Evolutionary conservation across 2,329 filamentous ascomycete species (phyloP).

Genomic region (Arthrobotrys sinensis): DNA sequence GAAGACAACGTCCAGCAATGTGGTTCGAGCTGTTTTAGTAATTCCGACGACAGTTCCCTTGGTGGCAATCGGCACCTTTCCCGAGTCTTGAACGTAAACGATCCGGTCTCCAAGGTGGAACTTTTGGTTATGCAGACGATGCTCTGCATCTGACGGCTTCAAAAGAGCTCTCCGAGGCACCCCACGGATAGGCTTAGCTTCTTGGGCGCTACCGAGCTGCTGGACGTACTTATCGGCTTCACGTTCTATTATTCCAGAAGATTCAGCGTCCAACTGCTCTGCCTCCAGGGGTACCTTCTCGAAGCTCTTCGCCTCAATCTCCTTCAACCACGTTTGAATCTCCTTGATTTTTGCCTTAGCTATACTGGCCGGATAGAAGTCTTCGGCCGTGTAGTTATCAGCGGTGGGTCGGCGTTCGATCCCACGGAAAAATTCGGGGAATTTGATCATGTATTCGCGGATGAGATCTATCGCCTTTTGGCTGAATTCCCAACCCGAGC

Average conservation of each 20-base stretch:
- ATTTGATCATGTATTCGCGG: conserved; percentile 89
- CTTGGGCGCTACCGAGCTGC: conserved; percentile 67
- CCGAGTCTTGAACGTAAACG: conserved; percentile 91
- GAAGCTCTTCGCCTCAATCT: conserved; percentile 89
- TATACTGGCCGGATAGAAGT: conserved; percentile 83
- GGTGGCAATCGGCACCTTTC: conserved; percentile 93
- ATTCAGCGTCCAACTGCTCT: conserved; percentile 92
- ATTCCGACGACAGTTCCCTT: conserved; percentile 95
- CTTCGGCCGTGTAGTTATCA: conserved; percentile 85
- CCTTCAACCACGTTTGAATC: conserved; percentile 93
- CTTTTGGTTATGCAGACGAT: conserved; percentile 85
- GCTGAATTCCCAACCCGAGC: conserved; percentile 96
- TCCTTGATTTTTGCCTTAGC: conserved; percentile 90
- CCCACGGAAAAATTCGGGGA: conserved; percentile 93
- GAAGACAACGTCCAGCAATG: conserved; percentile 91
- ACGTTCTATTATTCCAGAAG: conserved; percentile 84
- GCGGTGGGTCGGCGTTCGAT: conserved; percentile 88
- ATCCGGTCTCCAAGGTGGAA: conserved; percentile 91
- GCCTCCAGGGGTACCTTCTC: conserved; percentile 97
- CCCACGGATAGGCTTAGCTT: conserved; percentile 74
- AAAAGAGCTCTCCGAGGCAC: conserved; percentile 90
- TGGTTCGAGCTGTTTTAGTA: conserved; percentile 85
- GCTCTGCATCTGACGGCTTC: conserved; percentile 95
- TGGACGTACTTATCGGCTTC: conserved; percentile 75
- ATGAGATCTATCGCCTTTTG: conserved; percentile 84